Base-by-base conservation (phyloP, 116 monocot species). In the Zostera marina region DNA sequence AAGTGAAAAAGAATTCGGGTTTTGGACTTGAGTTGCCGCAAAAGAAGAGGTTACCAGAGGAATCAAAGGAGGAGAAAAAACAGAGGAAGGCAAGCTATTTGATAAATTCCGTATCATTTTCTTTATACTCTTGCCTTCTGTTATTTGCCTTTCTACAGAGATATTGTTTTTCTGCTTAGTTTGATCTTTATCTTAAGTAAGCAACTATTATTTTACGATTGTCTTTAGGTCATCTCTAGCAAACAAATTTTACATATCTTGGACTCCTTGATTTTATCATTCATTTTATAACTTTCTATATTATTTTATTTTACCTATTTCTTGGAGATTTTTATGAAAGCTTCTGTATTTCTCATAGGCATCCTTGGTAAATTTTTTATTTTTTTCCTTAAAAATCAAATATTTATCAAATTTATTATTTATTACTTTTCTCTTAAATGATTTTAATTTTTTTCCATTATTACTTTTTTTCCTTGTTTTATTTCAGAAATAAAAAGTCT, bases 11-110 rank as follows among this genome's bases (percentile, higher is more conserved):
- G 58, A 14, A 41, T 26, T 65, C 44, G 8, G 54, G 8, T 8
- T 55, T 49, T 12, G 59, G 54, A 15, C 52, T 24, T 49, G 77
- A 78, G 9, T 68, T 79, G 49, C 71, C 54, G 21, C 73, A 60
- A 41, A 68, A 54, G 51, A 70, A 57, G 47, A 57, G 63, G 54
- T 19, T 49, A 46, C 32, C 38, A 38, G 46, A 63, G 38, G 98
- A 90, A 72, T 81, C 98, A 52, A 98, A 90, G 75, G 80, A 86
- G 54, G 86, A 85, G 74, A 98, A 98, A 78, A 98, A 86, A 68
- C 83, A 83, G 44, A 76, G 98, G 47, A 98, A 98, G 91, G 98
- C 81, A 73, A 60, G 24, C 19, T 54, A 49, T 20, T 32, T 32
- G 20, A 17, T 61, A 21, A 55, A 42, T 19, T 53, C 25, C n/a